Percentiles rank a stretch among this genome's conserved stretches.
phyloP scores from a whole-genome alignment of 306 rosid species.

The Erythrophleum fordii region DNA sequence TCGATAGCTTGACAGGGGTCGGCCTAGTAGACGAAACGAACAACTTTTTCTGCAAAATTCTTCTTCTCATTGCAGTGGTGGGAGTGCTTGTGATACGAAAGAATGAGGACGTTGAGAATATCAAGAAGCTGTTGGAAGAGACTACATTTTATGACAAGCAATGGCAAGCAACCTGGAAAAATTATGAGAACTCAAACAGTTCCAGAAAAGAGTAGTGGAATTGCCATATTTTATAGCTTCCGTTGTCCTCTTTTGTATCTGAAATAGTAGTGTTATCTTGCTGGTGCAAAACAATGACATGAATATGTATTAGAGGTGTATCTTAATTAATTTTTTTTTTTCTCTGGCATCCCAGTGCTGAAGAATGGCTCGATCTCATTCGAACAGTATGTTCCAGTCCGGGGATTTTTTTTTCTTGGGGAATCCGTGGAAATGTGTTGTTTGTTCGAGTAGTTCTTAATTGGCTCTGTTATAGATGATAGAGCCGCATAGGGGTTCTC shows the following conservation, averaged over 20 bases:
- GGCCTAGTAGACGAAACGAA: slow-evolving; percentile 96
- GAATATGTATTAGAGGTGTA: slow-evolving; percentile 39
- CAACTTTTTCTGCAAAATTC: slow-evolving; percentile 91
- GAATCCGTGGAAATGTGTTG: slow-evolving; percentile 8
- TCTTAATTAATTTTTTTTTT: slow-evolving; percentile 26
- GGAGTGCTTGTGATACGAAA: slow-evolving; percentile 91
- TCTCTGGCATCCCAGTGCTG: slow-evolving; percentile 17
- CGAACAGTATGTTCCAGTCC: slow-evolving; percentile 24
- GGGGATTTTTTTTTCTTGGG: neutral
- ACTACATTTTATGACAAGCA: slow-evolving; percentile 94
- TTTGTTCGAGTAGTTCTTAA: slow-evolving; percentile 13
- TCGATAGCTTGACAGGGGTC: slow-evolving; percentile 97
- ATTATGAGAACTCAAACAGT: slow-evolving; percentile 52
- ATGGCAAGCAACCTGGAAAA: slow-evolving; percentile 99
- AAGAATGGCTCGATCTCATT: slow-evolving; percentile 24
- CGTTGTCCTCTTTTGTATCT: neutral
- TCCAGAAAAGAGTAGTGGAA: slow-evolving; percentile 54
- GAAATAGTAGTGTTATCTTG: slow-evolving; percentile 28
- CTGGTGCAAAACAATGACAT: slow-evolving; percentile 4
- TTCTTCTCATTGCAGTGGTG: slow-evolving; percentile 76
- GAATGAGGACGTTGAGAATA: slow-evolving; percentile 83
- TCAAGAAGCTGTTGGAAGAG: slow-evolving; percentile 85
- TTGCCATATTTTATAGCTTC: neutral
- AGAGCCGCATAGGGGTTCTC: no score
- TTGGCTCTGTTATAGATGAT: neutral